Conservation (phyloP, 495 filamentous ascomycete genomes). For the Penicillium flavigenum region DNA sequence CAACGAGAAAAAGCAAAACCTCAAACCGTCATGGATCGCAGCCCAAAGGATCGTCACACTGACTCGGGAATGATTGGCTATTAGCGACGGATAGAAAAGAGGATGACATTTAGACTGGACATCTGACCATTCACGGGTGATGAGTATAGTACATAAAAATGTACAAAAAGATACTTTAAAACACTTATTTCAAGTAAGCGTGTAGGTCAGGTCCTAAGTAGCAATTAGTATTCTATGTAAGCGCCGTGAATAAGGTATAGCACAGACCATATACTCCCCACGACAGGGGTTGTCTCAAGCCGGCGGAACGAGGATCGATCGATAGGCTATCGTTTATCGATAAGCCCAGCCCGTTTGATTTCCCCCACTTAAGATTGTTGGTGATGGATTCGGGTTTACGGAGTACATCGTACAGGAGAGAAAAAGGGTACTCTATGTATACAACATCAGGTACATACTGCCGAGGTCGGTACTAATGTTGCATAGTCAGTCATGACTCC, state of each 20-base stretch:
- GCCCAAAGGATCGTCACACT: constrained; percentile 23
- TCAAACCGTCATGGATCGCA: background rate
- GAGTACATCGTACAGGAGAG: background rate
- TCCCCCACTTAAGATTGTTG: background rate
- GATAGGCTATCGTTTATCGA: constrained; percentile 35
- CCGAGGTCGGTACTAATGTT: background rate
- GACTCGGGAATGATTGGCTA: constrained; percentile 24
- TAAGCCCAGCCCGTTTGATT: constrained; percentile 17
- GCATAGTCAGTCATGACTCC: background rate
- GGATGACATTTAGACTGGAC: constrained; percentile 25
- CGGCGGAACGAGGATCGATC: constrained; percentile 13
- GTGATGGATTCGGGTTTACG: background rate
- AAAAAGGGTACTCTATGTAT: background rate
- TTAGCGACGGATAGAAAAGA: constrained; percentile 13
- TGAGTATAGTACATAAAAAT: background rate
- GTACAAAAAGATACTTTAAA: background rate
- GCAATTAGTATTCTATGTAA: background rate
- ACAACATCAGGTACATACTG: background rate
- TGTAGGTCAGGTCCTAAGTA: background rate
- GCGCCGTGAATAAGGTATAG: constrained; percentile 10
- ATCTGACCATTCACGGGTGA: constrained; percentile 28
- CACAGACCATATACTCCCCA: constrained; percentile 17
- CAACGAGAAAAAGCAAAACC: constrained; percentile 2
- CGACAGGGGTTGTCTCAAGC: constrained; percentile 17
- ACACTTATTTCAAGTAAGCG: background rate